Conservation (phyloP, 768 basidiomycete genomes). For the Scleroderma citrinum region DNA sequence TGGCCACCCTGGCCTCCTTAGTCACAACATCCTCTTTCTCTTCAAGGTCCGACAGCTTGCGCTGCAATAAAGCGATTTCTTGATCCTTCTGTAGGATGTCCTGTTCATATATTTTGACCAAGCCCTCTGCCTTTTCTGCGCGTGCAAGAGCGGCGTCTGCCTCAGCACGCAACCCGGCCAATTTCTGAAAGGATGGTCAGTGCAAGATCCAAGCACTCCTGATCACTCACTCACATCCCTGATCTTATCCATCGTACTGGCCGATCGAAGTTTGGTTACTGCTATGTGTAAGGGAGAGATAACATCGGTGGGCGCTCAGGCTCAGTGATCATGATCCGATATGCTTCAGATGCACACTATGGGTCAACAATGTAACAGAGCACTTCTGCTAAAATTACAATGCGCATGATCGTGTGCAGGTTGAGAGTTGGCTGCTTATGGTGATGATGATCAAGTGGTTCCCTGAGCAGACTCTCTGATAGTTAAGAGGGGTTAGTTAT, state of each 20-base stretch:
- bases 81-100: neutral
- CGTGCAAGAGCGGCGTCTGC: neutral
- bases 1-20: neutral
- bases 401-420: no score
- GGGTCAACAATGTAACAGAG: neutral
- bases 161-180: neutral
- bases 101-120: neutral
- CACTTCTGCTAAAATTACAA: no score
- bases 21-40: neutral
- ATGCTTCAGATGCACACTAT: neutral
- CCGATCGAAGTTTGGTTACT: neutral
- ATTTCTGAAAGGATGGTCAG: neutral
- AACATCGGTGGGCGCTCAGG: neutral
- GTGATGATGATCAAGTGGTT: no score
- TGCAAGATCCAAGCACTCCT: neutral
- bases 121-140: neutral
- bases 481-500: neutral
- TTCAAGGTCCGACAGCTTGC: neutral
- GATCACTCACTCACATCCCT: neutral
- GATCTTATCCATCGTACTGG: neutral
- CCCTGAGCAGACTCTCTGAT: no score
- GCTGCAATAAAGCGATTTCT: constrained; percentile 1
- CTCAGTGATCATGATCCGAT: neutral
- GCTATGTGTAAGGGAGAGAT: no score
- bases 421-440: no score